Evolutionary conservation across 2,329 filamentous ascomycete genomes (phyloP).

Genomic region (Boeremia lycopersici): DNA sequence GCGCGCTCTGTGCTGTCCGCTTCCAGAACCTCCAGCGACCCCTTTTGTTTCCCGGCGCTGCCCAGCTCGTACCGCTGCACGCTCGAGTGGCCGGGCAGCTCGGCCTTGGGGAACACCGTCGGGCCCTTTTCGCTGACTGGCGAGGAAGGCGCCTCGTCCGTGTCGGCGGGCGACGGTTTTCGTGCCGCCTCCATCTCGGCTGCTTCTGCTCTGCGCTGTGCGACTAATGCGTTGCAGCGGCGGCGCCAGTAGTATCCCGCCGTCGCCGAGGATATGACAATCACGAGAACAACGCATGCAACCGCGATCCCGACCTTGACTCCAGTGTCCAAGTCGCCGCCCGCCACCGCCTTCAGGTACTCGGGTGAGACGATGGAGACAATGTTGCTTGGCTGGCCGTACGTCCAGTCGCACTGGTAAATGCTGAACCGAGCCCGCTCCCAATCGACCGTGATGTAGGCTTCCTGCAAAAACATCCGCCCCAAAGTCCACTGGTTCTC

Average conservation of each 20-base stretch:
- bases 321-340: conserved; percentile 32
- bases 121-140: conserved; percentile 28
- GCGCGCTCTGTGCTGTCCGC: conserved; percentile 45
- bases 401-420: conserved; percentile 47
- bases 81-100: conserved; percentile 47
- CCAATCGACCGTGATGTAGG: conserved; percentile 59
- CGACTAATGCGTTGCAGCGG: conserved; percentile 33
- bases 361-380: conserved; percentile 41
- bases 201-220: conserved; percentile 31
- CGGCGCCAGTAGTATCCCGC: conserved; percentile 45
- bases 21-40: conserved; percentile 31
- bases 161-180: conserved; percentile 23
- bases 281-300: conserved; percentile 44
- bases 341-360: conserved; percentile 21
- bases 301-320: conserved; percentile 54
- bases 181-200: conserved; percentile 26
- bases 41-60: conserved; percentile 25
- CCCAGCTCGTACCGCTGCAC: conserved; percentile 21
- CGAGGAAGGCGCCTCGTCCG: conserved; percentile 33
- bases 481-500: conserved; percentile 67
- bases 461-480: conserved; percentile 72
- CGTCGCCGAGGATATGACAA: conserved; percentile 39
- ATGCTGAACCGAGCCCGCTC: conserved; percentile 55
- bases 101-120: conserved; percentile 54
- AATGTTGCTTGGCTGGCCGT: conserved; percentile 34